Evolutionary conservation across 208 protist species (phyloP).

Genomic region (Tetramitus jugosus): DNA sequence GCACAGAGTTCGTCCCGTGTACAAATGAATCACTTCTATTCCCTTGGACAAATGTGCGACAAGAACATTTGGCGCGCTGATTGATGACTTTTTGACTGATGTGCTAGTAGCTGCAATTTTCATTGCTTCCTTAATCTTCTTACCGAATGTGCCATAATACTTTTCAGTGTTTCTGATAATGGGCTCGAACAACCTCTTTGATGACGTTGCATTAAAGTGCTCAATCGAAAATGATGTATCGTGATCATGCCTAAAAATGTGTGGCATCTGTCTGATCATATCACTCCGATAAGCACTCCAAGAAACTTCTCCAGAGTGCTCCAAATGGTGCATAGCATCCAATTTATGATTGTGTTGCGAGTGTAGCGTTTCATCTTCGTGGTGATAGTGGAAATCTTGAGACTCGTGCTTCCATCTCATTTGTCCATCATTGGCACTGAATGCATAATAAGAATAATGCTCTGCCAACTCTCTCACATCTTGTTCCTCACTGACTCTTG

Average conservation of each 20-base stretch:
- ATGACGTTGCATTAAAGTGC: constrained; percentile 36
- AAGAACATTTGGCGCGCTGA: constrained; percentile 53
- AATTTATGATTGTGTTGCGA: constrained; percentile 10
- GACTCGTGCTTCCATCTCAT: constrained; percentile 62
- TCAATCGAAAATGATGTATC: background rate
- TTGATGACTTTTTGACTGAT: constrained; percentile 5
- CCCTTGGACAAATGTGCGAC: constrained; percentile 62
- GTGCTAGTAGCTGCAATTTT: background rate
- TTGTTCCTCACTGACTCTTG: background rate
- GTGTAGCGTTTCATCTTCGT: background rate
- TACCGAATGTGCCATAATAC: constrained; percentile 49
- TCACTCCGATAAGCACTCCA: constrained; percentile 22
- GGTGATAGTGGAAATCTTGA: constrained; percentile 48
- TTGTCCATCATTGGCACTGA: constrained; percentile 55
- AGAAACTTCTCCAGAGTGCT: constrained; percentile 22
- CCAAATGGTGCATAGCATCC: constrained; percentile 9
- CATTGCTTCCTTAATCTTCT: constrained; percentile 29
- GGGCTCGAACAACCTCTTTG: no score
- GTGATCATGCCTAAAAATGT: background rate
- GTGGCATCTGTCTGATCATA: constrained; percentile 9
- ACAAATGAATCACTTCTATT: constrained; percentile 72
- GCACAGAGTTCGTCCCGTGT: constrained; percentile 62
- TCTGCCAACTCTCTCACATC: constrained; percentile 34
- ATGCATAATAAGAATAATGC: constrained; percentile 56
- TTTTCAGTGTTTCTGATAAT: constrained; percentile 60